These are phyloP conservation scores for Coemansia reversa DNA, from an alignment of 192 early-diverging fungal genomes.

Conservation along the genomic window DNA sequence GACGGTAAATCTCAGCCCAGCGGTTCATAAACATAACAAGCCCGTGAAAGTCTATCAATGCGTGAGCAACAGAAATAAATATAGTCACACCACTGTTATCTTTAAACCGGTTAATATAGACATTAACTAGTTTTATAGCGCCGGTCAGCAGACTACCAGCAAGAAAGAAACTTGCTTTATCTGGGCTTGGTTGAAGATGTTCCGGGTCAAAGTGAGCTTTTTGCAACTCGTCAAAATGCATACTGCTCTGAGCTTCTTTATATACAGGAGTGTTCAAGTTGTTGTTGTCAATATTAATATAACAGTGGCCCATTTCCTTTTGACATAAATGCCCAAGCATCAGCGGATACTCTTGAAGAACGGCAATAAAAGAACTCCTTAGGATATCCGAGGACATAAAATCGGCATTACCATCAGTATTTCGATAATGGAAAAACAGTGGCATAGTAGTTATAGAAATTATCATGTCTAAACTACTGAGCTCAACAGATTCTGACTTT, in stretches of 20 bases:
- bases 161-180: background rate
- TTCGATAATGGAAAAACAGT: conserved; percentile 1
- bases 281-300: conserved; percentile 6
- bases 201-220: background rate
- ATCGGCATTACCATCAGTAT: background rate
- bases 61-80: conserved; percentile 6
- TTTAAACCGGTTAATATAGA: conserved; percentile 5
- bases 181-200: background rate
- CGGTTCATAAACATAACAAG: conserved; percentile 13
- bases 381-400: conserved; percentile 18
- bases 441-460: conserved; percentile 6
- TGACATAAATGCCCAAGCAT: conserved; percentile 3
- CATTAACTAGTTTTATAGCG: conserved; percentile 2
- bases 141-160: background rate
- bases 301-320: background rate
- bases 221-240: conserved; percentile 5
- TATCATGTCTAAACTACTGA: background rate
- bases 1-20: conserved; percentile 13
- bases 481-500: conserved; percentile 2
- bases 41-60: conserved; percentile 13
- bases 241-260: background rate
- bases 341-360: conserved; percentile 1
- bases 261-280: conserved; percentile 3
- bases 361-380: background rate
- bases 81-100: conserved; percentile 22